Evolutionary conservation across 192 early-diverging fungal species (phyloP).

Genomic region (Cladochytrium replicatum): DNA sequence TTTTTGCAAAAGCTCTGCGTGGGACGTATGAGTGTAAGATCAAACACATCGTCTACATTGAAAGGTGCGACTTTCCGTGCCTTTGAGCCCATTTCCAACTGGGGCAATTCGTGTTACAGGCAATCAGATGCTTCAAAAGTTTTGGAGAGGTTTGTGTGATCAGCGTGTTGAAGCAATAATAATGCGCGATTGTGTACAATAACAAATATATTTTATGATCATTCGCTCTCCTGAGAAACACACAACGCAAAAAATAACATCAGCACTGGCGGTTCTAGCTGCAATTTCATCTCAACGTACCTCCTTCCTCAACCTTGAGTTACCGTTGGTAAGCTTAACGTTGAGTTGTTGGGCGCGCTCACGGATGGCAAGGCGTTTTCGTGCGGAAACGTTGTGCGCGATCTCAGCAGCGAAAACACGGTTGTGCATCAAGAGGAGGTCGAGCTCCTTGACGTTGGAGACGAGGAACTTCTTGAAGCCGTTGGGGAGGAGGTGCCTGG

Average conservation of each 20-base stretch:
- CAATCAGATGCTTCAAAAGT: no score
- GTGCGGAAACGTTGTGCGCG: slow-evolving; percentile 91
- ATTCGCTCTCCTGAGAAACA: background rate
- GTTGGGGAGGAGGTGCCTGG: slow-evolving; percentile 92
- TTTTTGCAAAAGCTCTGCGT: no score
- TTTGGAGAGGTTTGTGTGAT: no score
- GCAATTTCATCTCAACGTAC: slow-evolving; percentile 24
- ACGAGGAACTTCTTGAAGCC: slow-evolving; percentile 99
- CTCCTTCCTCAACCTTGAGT: slow-evolving; percentile 70
- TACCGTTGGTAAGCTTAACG: slow-evolving; percentile 93
- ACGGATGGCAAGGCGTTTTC: slow-evolving; percentile 86
- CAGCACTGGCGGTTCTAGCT: background rate
- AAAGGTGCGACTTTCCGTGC: no score
- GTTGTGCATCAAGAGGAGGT: slow-evolving; percentile 99
- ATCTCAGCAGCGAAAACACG: slow-evolving; percentile 98
- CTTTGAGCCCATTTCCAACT: no score
- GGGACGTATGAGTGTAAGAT: no score
- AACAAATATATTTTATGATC: background rate
- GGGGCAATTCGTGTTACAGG: no score
- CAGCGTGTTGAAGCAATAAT: background rate
- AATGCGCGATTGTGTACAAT: background rate
- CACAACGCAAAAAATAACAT: background rate
- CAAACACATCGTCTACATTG: no score
- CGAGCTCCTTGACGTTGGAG: slow-evolving; percentile 83
- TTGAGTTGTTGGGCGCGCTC: slow-evolving; percentile 92